These are phyloP conservation scores for Solanum pinnatisectum DNA, from an alignment of 257 asterid genomes.

Conservation along the genomic window DNA sequence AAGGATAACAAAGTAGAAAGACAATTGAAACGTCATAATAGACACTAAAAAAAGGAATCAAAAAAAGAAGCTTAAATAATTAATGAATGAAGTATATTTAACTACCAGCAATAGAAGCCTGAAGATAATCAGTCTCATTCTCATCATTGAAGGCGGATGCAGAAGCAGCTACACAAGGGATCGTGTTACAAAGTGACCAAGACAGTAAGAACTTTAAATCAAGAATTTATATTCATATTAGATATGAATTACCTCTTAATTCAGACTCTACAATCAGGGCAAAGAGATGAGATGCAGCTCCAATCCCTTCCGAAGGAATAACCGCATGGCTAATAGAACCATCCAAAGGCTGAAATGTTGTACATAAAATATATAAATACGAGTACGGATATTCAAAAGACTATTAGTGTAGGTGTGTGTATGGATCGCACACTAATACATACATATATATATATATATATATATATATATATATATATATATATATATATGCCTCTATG, in stretches of 20 bases:
- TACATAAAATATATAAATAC: not conserved
- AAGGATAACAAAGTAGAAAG: not conserved
- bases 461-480: too few relatives aligned
- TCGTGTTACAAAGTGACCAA: conserved; percentile 14
- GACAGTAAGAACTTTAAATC: conserved; percentile 2
- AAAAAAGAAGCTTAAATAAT: conserved; percentile 1
- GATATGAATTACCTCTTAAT: conserved; percentile 45
- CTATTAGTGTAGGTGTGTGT: not conserved
- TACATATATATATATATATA: too few relatives aligned
- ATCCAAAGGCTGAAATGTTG: conserved; percentile 55
- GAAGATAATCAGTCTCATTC: conserved; percentile 51
- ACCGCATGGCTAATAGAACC: conserved; percentile 30
- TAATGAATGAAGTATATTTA: not conserved
- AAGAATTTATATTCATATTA: not conserved
- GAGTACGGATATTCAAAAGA: not conserved
- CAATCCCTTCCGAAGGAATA: conserved; percentile 75
- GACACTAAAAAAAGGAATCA: not conserved
- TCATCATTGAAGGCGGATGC: conserved; percentile 66
- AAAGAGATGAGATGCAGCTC: conserved; percentile 77
- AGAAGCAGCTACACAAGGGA: conserved; percentile 59
- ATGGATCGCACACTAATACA: not conserved
- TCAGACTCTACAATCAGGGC: conserved; percentile 76
- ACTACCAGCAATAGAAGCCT: conserved; percentile 76
- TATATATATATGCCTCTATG: not conserved
- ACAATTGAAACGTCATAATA: not conserved